These are phyloP conservation scores for Microbotryum silenes-acaulis DNA, from an alignment of 1,284 basidiomycete species.

Conservation along the genomic window DNA sequence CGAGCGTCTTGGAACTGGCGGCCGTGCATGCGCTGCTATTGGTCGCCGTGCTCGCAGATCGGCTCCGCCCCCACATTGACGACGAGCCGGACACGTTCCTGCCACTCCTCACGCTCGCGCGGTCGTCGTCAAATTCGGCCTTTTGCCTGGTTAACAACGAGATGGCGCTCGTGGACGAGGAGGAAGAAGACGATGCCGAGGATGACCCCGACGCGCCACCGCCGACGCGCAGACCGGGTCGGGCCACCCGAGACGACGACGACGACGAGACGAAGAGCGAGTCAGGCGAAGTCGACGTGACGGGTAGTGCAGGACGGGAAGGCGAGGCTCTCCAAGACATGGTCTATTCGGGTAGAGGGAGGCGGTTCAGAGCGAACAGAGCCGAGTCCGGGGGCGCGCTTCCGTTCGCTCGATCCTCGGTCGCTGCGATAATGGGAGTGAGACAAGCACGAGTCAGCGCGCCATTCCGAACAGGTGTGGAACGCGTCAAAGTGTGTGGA, in stretches of 20 bases:
- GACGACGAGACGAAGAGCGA: slow-evolving; percentile 3
- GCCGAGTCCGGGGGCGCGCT: no score
- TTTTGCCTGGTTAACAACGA: slow-evolving; percentile 15
- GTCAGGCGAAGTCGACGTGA: slow-evolving; percentile 6
- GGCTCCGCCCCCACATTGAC: slow-evolving; percentile 1
- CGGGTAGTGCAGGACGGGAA: slow-evolving; percentile 15
- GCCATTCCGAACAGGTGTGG: no score
- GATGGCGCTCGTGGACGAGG: not conserved
- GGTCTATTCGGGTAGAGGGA: no score
- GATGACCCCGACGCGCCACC: not conserved
- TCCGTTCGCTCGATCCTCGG: no score
- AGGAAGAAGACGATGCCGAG: not conserved
- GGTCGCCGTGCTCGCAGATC: slow-evolving; percentile 12
- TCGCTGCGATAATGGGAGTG: no score
- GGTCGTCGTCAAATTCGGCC: slow-evolving; percentile 2
- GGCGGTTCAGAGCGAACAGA: no score
- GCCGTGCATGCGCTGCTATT: slow-evolving; percentile 6
- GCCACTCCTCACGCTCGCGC: not conserved
- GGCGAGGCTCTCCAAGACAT: not conserved
- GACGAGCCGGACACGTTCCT: not conserved
- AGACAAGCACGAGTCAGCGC: no score
- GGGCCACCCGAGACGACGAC: slow-evolving; percentile 3
- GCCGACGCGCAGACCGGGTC: no score
- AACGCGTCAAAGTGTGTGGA: no score
- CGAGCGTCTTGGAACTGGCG: not conserved